Evolutionary conservation across 208 protist genomes (phyloP).

Genomic region (Trypanosoma theileri): DNA sequence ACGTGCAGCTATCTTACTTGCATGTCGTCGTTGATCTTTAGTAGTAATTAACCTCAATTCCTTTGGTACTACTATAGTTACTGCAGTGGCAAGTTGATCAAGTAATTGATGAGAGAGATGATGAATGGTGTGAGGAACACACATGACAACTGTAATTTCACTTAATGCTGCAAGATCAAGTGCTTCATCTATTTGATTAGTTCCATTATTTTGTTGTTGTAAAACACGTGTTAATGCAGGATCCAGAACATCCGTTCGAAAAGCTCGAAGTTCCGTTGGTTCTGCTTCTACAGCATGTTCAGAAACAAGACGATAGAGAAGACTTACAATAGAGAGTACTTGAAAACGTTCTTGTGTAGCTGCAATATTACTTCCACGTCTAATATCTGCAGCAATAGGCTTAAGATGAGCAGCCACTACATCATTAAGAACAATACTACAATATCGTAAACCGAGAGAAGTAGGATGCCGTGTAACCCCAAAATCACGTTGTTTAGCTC

Average conservation of each 20-base stretch:
- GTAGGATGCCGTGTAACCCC: conserved; percentile 34
- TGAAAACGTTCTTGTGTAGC: conserved; percentile 40
- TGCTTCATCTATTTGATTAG: conserved; percentile 2
- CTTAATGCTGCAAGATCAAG: conserved; percentile 53
- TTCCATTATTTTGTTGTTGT: conserved; percentile 10
- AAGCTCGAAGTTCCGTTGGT: conserved; percentile 49
- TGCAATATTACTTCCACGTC: conserved; percentile 3
- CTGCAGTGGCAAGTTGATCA: conserved; percentile 34
- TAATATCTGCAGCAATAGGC: conserved; percentile 31
- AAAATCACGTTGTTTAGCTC: conserved; percentile 34
- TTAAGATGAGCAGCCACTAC: conserved; percentile 59
- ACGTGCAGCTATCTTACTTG: conserved; percentile 34
- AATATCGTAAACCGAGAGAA: conserved; percentile 42
- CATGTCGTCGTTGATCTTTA: neutral
- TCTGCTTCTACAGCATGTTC: conserved; percentile 63
- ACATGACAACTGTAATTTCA: conserved; percentile 78
- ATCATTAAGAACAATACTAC: conserved; percentile 50
- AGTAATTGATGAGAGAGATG: conserved; percentile 51
- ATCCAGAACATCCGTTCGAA: conserved; percentile 63
- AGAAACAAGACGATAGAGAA: conserved; percentile 55
- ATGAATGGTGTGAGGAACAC: conserved; percentile 59
- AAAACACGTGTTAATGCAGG: conserved; percentile 54
- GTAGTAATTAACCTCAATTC: conserved; percentile 24
- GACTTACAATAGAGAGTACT: conserved; percentile 54
- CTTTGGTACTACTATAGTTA: conserved; percentile 8